Base-by-base conservation (phyloP, 2,329 filamentous ascomycete species). In the Colletotrichum musicola region DNA sequence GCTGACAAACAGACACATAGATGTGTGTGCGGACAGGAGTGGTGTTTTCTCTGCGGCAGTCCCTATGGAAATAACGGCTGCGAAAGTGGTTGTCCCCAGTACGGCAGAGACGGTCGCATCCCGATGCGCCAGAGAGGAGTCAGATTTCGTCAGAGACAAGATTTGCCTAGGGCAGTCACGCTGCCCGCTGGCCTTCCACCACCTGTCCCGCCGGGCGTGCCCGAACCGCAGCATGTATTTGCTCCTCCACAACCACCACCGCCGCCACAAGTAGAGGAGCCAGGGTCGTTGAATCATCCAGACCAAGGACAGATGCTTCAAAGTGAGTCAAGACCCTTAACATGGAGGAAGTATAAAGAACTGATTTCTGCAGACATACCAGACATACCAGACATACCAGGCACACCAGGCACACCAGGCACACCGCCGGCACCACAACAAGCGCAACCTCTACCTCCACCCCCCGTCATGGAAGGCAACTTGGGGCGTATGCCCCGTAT, bases 41-140 rank as follows among this genome's bases (percentile, higher is more conserved):
- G 63, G 56, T 72, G 71, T 42, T 72, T 67, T 54, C 54, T 67
- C 22, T 72, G 71, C 42, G 69, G 71, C 38, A 40, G 25, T 4
- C 10, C 30, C 6, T 4, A 0, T 72, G 62, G 69, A 18, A 4
- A 12, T 1, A 40, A 10, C 14, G 46, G 60, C 9, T 69, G 66
- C n/a, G 3, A 22, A 20, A 42, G 18, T 16, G 44, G 62, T 2
- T 69, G 66, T 44, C 47, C 42, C 4, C 14, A 16, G 4, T 55
- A 55, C 14, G 57, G 47, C 5, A 16, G 46, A 10, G 30, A 55
- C 14, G 20, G 6, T 3, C 67, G 64, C 27, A 38, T 69, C 0
- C 64, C 64, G 10, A 62, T 68, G 63, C 57, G 67, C n/a, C 18
- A 58, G 18, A 50, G 67, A 22, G n/a, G 14, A 10, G 16, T 40